Evolutionary conservation across 176 grass and related monocot species (phyloP).

Genomic region (Panicum miliaceum): DNA sequence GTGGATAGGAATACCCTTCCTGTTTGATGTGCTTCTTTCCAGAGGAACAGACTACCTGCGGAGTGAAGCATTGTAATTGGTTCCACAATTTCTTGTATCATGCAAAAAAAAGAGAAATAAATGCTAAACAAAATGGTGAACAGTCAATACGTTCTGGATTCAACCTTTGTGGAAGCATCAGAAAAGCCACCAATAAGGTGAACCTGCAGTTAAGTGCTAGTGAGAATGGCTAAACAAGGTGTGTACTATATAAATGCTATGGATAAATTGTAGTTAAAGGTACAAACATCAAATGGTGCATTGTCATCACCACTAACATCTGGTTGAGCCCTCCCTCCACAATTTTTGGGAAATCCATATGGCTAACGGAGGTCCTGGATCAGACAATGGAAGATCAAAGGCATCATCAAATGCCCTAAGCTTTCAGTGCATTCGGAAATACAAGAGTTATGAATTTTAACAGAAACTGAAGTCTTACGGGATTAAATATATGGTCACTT

Average conservation of each 20-base stretch:
- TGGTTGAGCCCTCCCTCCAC: constrained; percentile 76
- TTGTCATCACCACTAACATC: constrained; percentile 74
- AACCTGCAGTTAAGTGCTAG: constrained; percentile 63
- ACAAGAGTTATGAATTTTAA: constrained; percentile 18
- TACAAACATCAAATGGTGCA: constrained; percentile 83
- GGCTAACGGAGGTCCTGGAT: constrained; percentile 75
- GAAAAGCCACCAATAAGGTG: constrained; percentile 79
- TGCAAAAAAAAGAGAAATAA: not conserved
- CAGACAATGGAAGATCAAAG: constrained; percentile 29
- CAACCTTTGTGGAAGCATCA: constrained; percentile 74
- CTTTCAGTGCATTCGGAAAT: not conserved
- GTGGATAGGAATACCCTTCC: constrained; percentile 69
- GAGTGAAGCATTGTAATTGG: constrained; percentile 27
- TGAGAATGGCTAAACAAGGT: constrained; percentile 42
- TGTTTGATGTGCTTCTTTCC: constrained; percentile 47
- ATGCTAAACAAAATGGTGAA: constrained; percentile 12
- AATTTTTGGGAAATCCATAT: constrained; percentile 83
- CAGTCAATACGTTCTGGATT: constrained; percentile 14
- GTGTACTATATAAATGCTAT: constrained; percentile 15
- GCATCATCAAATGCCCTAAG: constrained; percentile 2
- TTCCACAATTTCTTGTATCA: constrained; percentile 8
- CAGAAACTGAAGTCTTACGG: constrained; percentile 44
- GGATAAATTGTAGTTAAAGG: constrained; percentile 39
- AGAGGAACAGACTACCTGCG: constrained; percentile 45
- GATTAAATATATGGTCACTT: constrained; percentile 47